Evolutionary conservation across 805 yeast species (phyloP), one percentile per base, ranked within the genome.

Genomic region (Candida verbasci): DNA sequence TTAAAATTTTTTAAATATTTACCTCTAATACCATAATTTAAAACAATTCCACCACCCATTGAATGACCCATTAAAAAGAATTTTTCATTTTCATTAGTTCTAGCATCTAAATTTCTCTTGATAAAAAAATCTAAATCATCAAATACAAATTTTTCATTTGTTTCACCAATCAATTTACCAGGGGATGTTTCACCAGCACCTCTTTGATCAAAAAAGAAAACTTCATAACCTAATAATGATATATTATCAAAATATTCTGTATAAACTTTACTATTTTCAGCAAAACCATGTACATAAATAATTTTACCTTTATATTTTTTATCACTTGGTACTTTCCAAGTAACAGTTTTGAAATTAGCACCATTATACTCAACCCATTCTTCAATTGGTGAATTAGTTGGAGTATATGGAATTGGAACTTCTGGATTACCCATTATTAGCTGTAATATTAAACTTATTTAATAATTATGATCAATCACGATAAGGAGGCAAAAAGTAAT

Each of bases 21-120:
- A 2, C 89, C 89, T 22, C 53, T 50, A 24, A 76, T 66, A 3
- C 75, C 78, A 52, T 84, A 83, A 54, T 79, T 80, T 39, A 84
- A 59, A 0, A 62, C 64, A 34, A 84, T 76, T 0, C 82, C 89
- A 15, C 91, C 91, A 34, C 95, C 95, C 89, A 85, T 82, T 8
- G 88, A 82, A 45, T 80, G 86, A 1, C 91, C 88, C 49, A 73
- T 62, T 31, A 85, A 49, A 46, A 64, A 70, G 22, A 82, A 46
- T 42, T 72, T 72, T 32, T 63, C 66, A 3, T 39, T 29, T 24
- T 52, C 53, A 5, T 54, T 55, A 9, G 37, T 36, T 26, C 58
- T 42, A 20, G 63, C 62, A 14, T 68, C 65, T 16, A 70, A 47
- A 35, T 70, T 70, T 31, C 50, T 51, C 38, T 72, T 61, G 37